A percentile compares a stretch with the other conserved stretches of the same genome.
Evolutionary conservation across 257 asterid species (phyloP).

Genomic region (Ilex aquifolium): DNA sequence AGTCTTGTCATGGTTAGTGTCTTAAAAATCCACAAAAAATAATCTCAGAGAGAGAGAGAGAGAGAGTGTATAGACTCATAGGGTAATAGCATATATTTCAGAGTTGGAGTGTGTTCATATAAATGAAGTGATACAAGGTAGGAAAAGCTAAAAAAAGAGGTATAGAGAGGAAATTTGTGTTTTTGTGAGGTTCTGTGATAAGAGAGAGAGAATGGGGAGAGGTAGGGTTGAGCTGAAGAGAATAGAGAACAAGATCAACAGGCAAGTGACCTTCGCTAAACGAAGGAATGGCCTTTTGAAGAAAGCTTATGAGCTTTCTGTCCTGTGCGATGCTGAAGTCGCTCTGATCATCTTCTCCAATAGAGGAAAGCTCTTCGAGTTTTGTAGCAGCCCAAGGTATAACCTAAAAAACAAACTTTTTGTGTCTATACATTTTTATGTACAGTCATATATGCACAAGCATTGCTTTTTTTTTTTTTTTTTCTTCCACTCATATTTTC

Average conservation of each 20-base stretch:
- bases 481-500: background rate
- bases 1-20: too few species aligned
- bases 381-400: conserved; percentile 99
- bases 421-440: conserved; percentile 15
- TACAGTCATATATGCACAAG: background rate
- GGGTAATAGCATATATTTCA: background rate
- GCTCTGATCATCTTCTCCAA: conserved; percentile 98
- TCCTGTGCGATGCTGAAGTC: conserved; percentile 91
- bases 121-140: background rate
- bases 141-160: background rate
- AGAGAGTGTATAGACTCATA: background rate
- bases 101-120: background rate
- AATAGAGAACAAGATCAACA: conserved; percentile 93
- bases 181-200: background rate
- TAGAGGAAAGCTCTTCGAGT: conserved; percentile 98
- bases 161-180: background rate
- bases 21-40: too few species aligned
- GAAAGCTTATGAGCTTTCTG: conserved; percentile 97
- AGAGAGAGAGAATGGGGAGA: conserved; percentile 54
- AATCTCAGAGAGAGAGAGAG: too few species aligned
- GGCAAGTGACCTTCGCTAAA: conserved; percentile 95
- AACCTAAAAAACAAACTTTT: conserved; percentile 1
- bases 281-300: conserved; percentile 89
- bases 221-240: conserved; percentile 91
- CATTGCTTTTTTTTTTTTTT: background rate